Conservation (phyloP, 768 basidiomycete genomes). For the Mycena rosella region DNA sequence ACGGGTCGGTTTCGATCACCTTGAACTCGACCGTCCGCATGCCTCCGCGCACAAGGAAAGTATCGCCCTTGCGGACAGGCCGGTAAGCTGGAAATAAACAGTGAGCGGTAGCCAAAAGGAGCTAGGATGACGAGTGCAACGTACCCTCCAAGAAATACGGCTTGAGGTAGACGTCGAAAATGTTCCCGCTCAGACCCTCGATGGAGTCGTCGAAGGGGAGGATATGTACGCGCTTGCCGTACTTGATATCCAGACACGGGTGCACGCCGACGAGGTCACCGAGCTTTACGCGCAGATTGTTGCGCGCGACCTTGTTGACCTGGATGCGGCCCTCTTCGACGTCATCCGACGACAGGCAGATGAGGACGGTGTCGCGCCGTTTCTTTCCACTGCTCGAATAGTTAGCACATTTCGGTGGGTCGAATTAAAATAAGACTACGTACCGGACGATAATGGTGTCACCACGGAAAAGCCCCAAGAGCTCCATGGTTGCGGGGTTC, state of each 20-base stretch:
- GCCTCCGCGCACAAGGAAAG: conserved; percentile 98
- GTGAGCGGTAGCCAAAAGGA: conserved; percentile 16
- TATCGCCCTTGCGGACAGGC: conserved; percentile 96
- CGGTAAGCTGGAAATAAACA: conserved; percentile 74
- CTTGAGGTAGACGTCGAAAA: conserved; percentile 98
- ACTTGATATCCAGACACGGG: conserved; percentile 97
- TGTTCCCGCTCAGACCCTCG: conserved; percentile 97
- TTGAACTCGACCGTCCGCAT: conserved; percentile 99
- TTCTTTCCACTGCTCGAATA: conserved; percentile 85
- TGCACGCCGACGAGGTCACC: conserved; percentile 97
- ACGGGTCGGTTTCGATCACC: conserved; percentile 97
- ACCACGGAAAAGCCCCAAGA: conserved; percentile 92
- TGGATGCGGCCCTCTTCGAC: conserved; percentile 99
- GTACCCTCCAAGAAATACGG: conserved; percentile 98
- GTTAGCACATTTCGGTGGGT: conserved; percentile 2
- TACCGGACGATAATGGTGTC: conserved; percentile 96
- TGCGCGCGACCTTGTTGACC: conserved; percentile 99
- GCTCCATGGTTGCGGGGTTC: conserved; percentile 97
- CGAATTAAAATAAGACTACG: conserved; percentile 38
- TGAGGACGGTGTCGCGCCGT: conserved; percentile 96
- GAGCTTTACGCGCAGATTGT: conserved; percentile 97
- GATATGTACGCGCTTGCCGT: conserved; percentile 97
- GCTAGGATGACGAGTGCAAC: conserved; percentile 34
- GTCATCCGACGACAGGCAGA: conserved; percentile 94
- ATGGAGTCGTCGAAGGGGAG: conserved; percentile 98